These are phyloP conservation scores for Colletotrichum sp. DNA, from an alignment of 2,329 filamentous ascomycete genomes.

Conservation along the genomic window DNA sequence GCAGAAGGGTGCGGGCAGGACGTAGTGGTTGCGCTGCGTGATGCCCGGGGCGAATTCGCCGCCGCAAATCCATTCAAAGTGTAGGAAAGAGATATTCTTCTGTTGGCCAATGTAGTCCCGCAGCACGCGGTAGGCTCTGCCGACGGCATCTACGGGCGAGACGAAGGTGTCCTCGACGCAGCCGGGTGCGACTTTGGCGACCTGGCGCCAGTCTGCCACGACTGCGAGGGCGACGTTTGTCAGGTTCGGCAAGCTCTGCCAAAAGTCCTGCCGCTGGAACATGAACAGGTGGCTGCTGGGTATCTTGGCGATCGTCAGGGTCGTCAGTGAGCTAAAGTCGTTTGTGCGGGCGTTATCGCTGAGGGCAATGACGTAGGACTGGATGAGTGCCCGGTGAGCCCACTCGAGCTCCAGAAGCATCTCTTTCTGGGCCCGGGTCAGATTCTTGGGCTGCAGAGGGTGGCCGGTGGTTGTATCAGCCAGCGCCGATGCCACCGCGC, in stretches of 20 bases:
- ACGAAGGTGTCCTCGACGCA: slow-evolving; percentile 53
- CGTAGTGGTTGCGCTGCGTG: slow-evolving; percentile 64
- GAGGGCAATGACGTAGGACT: slow-evolving; percentile 69
- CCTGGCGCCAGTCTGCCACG: slow-evolving; percentile 69
- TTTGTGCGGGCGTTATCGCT: slow-evolving; percentile 58
- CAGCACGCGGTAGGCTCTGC: slow-evolving; percentile 58
- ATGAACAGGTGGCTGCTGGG: slow-evolving; percentile 65
- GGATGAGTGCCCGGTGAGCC: slow-evolving; percentile 72
- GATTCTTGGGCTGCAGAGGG: slow-evolving; percentile 55
- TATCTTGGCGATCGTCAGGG: slow-evolving; percentile 67
- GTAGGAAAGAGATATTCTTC: slow-evolving; percentile 60
- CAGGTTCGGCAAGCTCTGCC: slow-evolving; percentile 62
- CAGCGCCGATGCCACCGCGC: slow-evolving; percentile 10
- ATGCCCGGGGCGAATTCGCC: slow-evolving; percentile 70
- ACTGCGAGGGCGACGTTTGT: slow-evolving; percentile 62
- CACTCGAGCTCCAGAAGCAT: slow-evolving; percentile 73
- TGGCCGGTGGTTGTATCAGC: slow-evolving; percentile 25
- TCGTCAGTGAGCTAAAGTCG: slow-evolving; percentile 60
- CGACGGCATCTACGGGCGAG: slow-evolving; percentile 56
- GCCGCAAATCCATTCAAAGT: slow-evolving; percentile 71
- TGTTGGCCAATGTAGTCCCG: slow-evolving; percentile 51
- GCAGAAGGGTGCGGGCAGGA: slow-evolving; percentile 65
- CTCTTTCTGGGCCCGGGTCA: slow-evolving; percentile 70
- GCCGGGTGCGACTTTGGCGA: slow-evolving; percentile 57
- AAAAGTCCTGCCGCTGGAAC: slow-evolving; percentile 64